Base-by-base conservation (phyloP, 179 eudicot genomes). In the Actinidia chinensis region DNA sequence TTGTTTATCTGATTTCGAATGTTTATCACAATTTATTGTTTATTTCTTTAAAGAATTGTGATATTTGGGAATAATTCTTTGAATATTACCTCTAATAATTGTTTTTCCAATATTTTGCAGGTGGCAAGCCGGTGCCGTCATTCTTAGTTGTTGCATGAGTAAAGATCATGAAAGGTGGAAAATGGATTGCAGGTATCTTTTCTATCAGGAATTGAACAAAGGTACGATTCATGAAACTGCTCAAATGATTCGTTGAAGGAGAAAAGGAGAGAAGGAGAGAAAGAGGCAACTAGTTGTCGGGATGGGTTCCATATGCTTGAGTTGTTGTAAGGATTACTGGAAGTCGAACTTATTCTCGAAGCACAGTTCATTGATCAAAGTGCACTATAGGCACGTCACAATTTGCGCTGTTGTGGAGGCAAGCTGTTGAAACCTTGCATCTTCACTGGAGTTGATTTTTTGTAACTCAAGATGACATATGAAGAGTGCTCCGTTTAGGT, bases 161-260 rank as follows among this genome's bases (percentile, higher is more conserved):
- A 44, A 15, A 54, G 15, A 14, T 60, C 44, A 7, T 20, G 78
- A 47, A 47, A 47, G 69, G 70, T 61, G 23, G 9, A 71, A 5
- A 33, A 28, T 11, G 54, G 60, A 7, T 50, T 0, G 25, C n/a
- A 36, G 50, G 25, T 76, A 51, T 66, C 63, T 17, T 25, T 67
- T 8, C 40, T 52, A 22, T 52, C 10, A 5, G 18, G 48, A 22
- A 64, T 36, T 66, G 65, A 46, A 36, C 71, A 6, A 18, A 36
- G 65, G 65, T 52, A 54, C 36, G 51, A 61, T 65, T 66, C 69
- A 42, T 20, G 77, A n/a, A 58, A 54, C 76, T 71, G 75, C 23
- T 2, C 23, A 15, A 51, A 51, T 17, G 75, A 14, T 51, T 7
- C 14, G 73, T 47, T 23, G 56, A 58, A 42, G 51, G 71, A 68